Percentiles rank a stretch among this genome's conserved stretches.
phyloP scores from a whole-genome alignment of 805 yeast genomes.

The Candida ficus region DNA sequence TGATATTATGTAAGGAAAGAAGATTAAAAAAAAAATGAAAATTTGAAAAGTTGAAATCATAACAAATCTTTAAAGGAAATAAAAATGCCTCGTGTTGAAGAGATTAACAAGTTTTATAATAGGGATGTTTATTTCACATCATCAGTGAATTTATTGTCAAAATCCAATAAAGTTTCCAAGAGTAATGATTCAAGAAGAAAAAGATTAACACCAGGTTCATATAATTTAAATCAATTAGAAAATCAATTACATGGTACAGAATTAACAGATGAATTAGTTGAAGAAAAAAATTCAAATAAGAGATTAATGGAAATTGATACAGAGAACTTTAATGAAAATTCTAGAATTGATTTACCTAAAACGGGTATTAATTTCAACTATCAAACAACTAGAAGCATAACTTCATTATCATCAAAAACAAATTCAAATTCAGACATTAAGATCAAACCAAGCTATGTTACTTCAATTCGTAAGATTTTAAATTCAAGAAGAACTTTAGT shows the following conservation, averaged over 20 bases:
- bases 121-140: slow-evolving; percentile 25
- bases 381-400: slow-evolving; percentile 11
- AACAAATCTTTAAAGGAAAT: no score
- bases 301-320: slow-evolving; percentile 37
- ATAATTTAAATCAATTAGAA: slow-evolving; percentile 23
- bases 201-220: slow-evolving; percentile 24
- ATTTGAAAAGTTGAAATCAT: no score
- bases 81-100: no score
- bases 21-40: no score
- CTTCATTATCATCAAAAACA: slow-evolving; percentile 6
- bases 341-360: slow-evolving; percentile 35
- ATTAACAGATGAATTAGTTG: slow-evolving; percentile 23
- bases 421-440: slow-evolving; percentile 9
- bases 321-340: slow-evolving; percentile 38
- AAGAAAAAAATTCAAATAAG: slow-evolving; percentile 31
- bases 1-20: no score
- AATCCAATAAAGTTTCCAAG: slow-evolving; percentile 13
- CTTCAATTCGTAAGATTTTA: slow-evolving; percentile 33
- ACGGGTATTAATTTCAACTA: slow-evolving; percentile 24
- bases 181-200: slow-evolving; percentile 18
- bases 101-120: slow-evolving; percentile 16
- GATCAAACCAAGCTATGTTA: slow-evolving; percentile 23
- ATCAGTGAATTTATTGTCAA: slow-evolving; percentile 17
- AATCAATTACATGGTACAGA: slow-evolving; percentile 24
- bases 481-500: slow-evolving; percentile 36